These are phyloP conservation scores for Teunomyces tritomae DNA, from an alignment of 805 yeast genomes.

Conservation along the genomic window DNA sequence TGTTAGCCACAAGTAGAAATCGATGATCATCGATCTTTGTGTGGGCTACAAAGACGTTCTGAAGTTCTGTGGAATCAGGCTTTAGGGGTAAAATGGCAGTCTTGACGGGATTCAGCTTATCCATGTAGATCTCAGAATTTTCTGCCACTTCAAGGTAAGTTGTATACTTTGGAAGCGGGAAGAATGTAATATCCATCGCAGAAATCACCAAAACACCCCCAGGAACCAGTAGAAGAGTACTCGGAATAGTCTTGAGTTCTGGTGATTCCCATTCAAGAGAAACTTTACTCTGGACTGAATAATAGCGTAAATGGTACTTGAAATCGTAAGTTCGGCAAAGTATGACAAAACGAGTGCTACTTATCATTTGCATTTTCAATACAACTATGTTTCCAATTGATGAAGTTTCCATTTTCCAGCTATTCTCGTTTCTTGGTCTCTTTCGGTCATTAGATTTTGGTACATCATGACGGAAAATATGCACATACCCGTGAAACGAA, in stretches of 20 bases:
- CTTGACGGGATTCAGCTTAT: not conserved
- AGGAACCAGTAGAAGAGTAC: conserved; percentile 18
- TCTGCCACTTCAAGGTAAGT: too few relatives aligned
- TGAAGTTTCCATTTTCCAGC: conserved; percentile 9
- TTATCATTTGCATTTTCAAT: conserved; percentile 13
- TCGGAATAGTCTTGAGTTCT: conserved; percentile 30
- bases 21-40: conserved; percentile 27
- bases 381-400: conserved; percentile 20
- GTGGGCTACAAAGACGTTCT: conserved; percentile 7
- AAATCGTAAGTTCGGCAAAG: conserved; percentile 35
- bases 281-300: conserved; percentile 10
- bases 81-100: not conserved
- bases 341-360: conserved; percentile 19
- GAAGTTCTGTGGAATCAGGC: not conserved
- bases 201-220: conserved; percentile 27
- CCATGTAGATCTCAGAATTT: too few relatives aligned
- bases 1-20: conserved; percentile 23
- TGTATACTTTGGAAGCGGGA: too few relatives aligned
- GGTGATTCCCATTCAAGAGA: conserved; percentile 21
- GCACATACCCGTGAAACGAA: conserved; percentile 10
- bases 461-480: not conserved
- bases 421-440: not conserved
- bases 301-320: conserved; percentile 30
- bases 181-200: too few relatives aligned
- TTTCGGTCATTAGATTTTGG: not conserved